These are phyloP conservation scores for Hypoxylon lienhwacheense DNA, from an alignment of 495 filamentous ascomycete genomes.

Conservation along the genomic window DNA sequence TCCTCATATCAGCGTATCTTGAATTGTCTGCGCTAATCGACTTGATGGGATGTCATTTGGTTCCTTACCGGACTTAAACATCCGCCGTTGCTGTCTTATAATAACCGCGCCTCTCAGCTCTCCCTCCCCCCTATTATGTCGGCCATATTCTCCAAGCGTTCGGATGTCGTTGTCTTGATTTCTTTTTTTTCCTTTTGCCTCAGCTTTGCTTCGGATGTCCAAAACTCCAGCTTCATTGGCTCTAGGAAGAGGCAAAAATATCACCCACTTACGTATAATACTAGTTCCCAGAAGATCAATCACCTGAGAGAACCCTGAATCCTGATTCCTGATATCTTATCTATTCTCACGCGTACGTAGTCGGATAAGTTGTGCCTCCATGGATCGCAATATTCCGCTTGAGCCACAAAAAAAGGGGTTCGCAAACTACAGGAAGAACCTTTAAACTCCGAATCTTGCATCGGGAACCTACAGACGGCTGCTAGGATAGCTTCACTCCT, in stretches of 20 bases:
- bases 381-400: slow-evolving; percentile 11
- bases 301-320: slow-evolving; percentile 2
- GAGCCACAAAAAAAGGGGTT: slow-evolving; percentile 5
- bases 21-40: too few relatives aligned
- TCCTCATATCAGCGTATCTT: too few relatives aligned
- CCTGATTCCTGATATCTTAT: slow-evolving; percentile 1
- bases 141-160: slow-evolving; percentile 7
- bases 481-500: neutral
- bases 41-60: neutral
- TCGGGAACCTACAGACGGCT: slow-evolving; percentile 21
- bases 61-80: neutral
- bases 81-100: slow-evolving; percentile 15
- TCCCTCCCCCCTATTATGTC: neutral
- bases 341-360: slow-evolving; percentile 18
- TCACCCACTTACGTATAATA: too few relatives aligned
- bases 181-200: slow-evolving; percentile 6
- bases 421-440: slow-evolving; percentile 18
- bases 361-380: slow-evolving; percentile 19
- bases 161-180: slow-evolving; percentile 7
- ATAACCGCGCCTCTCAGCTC: neutral
- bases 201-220: slow-evolving; percentile 3
- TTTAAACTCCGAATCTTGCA: slow-evolving; percentile 27
- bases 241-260: neutral
- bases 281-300: neutral
- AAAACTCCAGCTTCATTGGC: slow-evolving; percentile 7